Evolutionary conservation across 495 filamentous ascomycete species (phyloP), one percentile per base, ranked within the genome.

Genomic region (Penicillium dipodomyicola): DNA sequence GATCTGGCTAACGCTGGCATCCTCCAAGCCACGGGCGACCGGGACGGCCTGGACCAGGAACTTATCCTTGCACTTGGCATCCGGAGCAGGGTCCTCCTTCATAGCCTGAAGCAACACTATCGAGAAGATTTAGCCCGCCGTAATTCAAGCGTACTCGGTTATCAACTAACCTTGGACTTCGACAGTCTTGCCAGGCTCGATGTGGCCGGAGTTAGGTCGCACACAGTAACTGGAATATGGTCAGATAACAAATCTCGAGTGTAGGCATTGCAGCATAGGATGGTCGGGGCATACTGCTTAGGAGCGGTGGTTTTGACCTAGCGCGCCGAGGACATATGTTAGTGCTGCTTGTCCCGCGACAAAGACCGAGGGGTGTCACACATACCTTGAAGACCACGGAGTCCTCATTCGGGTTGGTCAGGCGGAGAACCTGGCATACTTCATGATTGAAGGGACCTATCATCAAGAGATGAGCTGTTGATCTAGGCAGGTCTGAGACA

Each of bases 301-400:
- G 95, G 94, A 27, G 95, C 95, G 55, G 94, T 98, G 39, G 94
- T 98, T 85, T 98, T 98, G 69, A 98, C 94, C 92, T 97, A 63
- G 30, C 17, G 57, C 45, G 56, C 41, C 55, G 32, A 52, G 51
- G 56, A 56, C 35, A 32, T 29, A 14, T 10, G 49, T 69, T 62
- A 70, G 70, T 55, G 33, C 57, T 40, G 52, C 17, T 40, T 43
- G 30, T 58, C 29, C 32, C 41, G 52, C 52, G 39, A 61, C 59
- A 57, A 59, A 57, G 50, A 44, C 27, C 32, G 45, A 41, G 39
- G 32, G 52, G 22, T 20, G 35, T 45, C 42, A 33, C 41, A 48
- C 82, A 61, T 79, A 95, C 92, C 86, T 98, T 98, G 84, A 98
- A 98, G 15, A 92, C 94, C 54, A 98, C 80, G 14, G 94, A 84